These are phyloP conservation scores for Aspergillus affinis DNA, from an alignment of 495 filamentous ascomycete genomes.

Conservation along the genomic window DNA sequence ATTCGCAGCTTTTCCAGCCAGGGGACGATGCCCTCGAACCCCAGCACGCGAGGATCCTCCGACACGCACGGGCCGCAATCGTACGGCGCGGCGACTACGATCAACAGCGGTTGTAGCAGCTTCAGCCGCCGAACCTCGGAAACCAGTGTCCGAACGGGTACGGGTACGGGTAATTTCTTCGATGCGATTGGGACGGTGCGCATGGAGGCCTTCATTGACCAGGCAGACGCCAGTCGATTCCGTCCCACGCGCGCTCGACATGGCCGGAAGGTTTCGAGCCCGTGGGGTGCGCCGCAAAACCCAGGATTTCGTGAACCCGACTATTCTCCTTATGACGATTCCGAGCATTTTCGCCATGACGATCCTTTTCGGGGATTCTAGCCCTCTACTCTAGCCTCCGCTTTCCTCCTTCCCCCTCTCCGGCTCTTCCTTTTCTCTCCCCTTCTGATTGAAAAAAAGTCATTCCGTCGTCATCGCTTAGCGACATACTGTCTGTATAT, in stretches of 20 bases:
- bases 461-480: neutral
- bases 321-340: conserved; percentile 31
- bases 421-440: neutral
- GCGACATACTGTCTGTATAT: neutral
- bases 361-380: conserved; percentile 45
- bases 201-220: conserved; percentile 86
- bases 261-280: conserved; percentile 35
- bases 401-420: neutral
- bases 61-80: conserved; percentile 48
- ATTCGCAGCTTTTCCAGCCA: conserved; percentile 76
- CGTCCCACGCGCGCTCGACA: conserved; percentile 27
- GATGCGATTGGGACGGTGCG: conserved; percentile 83
- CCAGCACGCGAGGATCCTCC: conserved; percentile 54
- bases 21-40: conserved; percentile 43
- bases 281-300: conserved; percentile 33
- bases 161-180: conserved; percentile 42
- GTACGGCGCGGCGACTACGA: conserved; percentile 14
- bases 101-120: conserved; percentile 40
- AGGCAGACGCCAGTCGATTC: conserved; percentile 36
- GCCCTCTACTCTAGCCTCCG: neutral
- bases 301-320: conserved; percentile 33
- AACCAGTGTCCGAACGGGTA: conserved; percentile 35
- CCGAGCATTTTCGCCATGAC: conserved; percentile 36
- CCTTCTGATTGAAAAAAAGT: neutral
- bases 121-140: conserved; percentile 46